A percentile compares a stretch with the other conserved stretches of the same genome.
Evolutionary conservation across 2,329 filamentous ascomycete genomes (phyloP).

Genomic region (Hypoxylon sp.): DNA sequence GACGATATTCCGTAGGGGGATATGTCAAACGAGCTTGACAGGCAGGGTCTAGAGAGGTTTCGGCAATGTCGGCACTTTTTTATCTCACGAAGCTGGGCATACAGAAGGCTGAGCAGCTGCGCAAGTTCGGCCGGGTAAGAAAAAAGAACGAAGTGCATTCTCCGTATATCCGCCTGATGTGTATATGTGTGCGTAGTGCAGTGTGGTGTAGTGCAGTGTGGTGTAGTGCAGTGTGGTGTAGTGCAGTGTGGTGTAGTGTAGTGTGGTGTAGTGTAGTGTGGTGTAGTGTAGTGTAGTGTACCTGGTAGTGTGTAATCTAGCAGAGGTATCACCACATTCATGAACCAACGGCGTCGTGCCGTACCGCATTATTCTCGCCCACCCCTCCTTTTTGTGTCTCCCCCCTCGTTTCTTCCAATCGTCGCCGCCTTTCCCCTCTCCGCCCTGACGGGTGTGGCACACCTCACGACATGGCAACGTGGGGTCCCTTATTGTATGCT

Average conservation of each 20-base stretch:
- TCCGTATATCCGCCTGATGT: conserved; percentile 31
- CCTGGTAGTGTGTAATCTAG: conserved; percentile 6
- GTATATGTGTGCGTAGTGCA: conserved; percentile 13
- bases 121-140: conserved; percentile 22
- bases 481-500: conserved; percentile 13
- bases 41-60: conserved; percentile 24
- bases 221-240: conserved; percentile 11
- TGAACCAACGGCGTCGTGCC: conserved; percentile 33
- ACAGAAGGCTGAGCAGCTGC: conserved; percentile 12
- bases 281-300: conserved; percentile 4
- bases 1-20: conserved; percentile 25
- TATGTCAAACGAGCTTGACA: too few relatives aligned
- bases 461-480: conserved; percentile 24
- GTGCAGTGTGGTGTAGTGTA: background rate
- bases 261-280: too few relatives aligned
- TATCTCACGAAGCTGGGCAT: background rate
- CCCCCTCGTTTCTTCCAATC: conserved; percentile 27
- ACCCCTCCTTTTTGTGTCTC: conserved; percentile 22
- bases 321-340: conserved; percentile 33
- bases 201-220: background rate
- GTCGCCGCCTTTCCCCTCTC: conserved; percentile 34
- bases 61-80: conserved; percentile 35
- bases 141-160: conserved; percentile 11
- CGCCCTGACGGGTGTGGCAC: conserved; percentile 41
- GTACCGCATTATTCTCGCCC: conserved; percentile 25